Evolutionary conservation across 2,329 filamentous ascomycete species (phyloP), one percentile per base, ranked within the genome.

Genomic region (Emydomyces testavorans): DNA sequence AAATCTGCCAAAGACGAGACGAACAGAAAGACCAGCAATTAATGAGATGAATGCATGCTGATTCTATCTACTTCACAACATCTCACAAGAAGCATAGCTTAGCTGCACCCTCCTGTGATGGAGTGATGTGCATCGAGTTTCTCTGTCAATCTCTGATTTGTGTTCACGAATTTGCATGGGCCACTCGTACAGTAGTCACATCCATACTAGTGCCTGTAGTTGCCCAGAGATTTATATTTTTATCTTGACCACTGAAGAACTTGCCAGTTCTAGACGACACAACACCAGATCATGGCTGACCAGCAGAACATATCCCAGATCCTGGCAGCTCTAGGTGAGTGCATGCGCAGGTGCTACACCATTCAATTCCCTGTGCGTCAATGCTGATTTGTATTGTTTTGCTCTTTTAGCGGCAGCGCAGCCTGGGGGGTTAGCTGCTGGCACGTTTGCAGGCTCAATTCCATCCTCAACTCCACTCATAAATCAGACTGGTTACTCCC

Each of bases 331-430:
- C 28, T 53, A 48, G 52, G 52, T 53, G 38, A 40, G 32, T 50
- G 23, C 11, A 45, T 20, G 10, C 26, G 23, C 28, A 40, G n/a
- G 34, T 46, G 10, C 13, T 20, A 11, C 1, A 31, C 32, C 23
- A 28, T 44, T n/a, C 37, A 21, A 28, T 46, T 39, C 26, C 20
- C 36, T 32, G 16, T 39, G 7, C 5, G 11, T 15, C 10, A 13
- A 20, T 20, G 31, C 46, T 49, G 18, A 43, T 29, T n/a, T 15
- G 6, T n/a, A 32, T 34, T 18, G 28, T n/a, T 45, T 46, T 42
- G 26, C 26, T 24, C 37, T 18, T 21, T 38, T 53, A 71, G 73
- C 74, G 56, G 71, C 74, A 20, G 69, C 73, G 54, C 68, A 69
- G 44, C 66, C 71, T 36, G 68, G 69, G 49, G 65, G 66, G 21